Percentiles rank a stretch among this genome's conserved stretches.
These are phyloP conservation scores for Helianthus tuberosus DNA, from an alignment of 129 eudicot genomes.

Conservation along the genomic window DNA sequence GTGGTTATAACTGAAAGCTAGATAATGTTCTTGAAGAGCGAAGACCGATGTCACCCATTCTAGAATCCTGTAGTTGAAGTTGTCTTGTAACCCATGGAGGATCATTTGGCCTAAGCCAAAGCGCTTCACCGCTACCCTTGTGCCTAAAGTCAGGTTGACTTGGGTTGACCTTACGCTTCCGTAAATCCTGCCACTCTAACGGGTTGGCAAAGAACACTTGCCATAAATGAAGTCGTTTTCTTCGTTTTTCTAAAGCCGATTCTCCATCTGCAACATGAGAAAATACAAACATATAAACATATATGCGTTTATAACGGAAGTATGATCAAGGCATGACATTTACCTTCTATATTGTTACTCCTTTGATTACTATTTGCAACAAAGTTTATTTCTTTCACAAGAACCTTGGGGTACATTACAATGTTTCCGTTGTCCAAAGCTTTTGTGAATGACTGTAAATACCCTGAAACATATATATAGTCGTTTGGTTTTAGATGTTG, in stretches of 20 bases:
- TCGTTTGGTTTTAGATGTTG: constrained; percentile 66
- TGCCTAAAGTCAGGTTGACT: constrained; percentile 68
- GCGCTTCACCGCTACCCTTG: constrained; percentile 67
- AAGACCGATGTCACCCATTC: constrained; percentile 28
- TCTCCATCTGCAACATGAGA: constrained; percentile 32
- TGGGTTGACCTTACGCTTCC: constrained; percentile 51
- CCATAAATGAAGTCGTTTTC: constrained; percentile 67
- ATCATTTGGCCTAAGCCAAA: constrained; percentile 58
- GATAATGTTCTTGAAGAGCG: background rate
- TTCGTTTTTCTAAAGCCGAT: constrained; percentile 42
- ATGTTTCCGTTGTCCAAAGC: constrained; percentile 34
- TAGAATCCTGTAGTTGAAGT: constrained; percentile 56
- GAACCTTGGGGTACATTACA: constrained; percentile 41
- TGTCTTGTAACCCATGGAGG: constrained; percentile 85
- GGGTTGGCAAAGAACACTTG: constrained; percentile 80
- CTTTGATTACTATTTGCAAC: constrained; percentile 31
- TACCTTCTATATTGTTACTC: constrained; percentile 42
- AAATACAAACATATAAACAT: background rate
- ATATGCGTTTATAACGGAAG: background rate
- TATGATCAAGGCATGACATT: constrained; percentile 1
- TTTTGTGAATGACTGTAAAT: constrained; percentile 36
- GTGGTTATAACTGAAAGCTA: constrained; percentile 28
- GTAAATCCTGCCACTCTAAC: constrained; percentile 65
- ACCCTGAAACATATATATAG: constrained; percentile 67
- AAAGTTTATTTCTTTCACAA: constrained; percentile 58